phyloP scores from a whole-genome alignment of 352 stramenopile species.

The Thraustochytrium sp. region DNA sequence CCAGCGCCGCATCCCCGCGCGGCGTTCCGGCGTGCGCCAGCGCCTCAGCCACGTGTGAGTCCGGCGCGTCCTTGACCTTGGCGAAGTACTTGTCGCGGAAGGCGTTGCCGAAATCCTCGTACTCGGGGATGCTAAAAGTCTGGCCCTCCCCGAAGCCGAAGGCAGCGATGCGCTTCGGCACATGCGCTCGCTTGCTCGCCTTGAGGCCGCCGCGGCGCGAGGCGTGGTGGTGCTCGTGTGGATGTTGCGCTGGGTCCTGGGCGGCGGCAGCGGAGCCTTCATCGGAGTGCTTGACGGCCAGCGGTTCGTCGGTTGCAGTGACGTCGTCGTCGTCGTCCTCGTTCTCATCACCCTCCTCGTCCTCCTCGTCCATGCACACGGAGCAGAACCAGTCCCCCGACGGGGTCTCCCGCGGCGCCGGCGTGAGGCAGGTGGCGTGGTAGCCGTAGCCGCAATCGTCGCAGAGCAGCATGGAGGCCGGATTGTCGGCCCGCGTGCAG shows the following conservation, averaged over 20 bases:
- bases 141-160: constrained; percentile 68
- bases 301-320: neutral
- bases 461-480: constrained; percentile 45
- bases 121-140: constrained; percentile 68
- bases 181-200: neutral
- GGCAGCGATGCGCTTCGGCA: neutral
- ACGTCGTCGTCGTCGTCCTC: neutral
- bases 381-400: constrained; percentile 46
- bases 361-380: constrained; percentile 47
- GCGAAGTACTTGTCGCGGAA: constrained; percentile 55
- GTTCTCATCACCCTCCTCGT: constrained; percentile 14
- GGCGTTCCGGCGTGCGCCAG: constrained; percentile 45
- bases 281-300: neutral
- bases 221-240: neutral
- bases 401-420: constrained; percentile 36
- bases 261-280: neutral
- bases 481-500: constrained; percentile 38
- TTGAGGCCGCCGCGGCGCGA: neutral
- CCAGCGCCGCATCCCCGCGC: constrained; percentile 64
- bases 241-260: neutral
- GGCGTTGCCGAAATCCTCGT: constrained; percentile 65
- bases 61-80: neutral
- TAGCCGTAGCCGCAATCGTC: constrained; percentile 46
- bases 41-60: neutral
- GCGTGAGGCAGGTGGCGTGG: constrained; percentile 45